Evolutionary conservation across 805 yeast genomes (phyloP).

Genomic region (Saccharomycopsis lassenensis): DNA sequence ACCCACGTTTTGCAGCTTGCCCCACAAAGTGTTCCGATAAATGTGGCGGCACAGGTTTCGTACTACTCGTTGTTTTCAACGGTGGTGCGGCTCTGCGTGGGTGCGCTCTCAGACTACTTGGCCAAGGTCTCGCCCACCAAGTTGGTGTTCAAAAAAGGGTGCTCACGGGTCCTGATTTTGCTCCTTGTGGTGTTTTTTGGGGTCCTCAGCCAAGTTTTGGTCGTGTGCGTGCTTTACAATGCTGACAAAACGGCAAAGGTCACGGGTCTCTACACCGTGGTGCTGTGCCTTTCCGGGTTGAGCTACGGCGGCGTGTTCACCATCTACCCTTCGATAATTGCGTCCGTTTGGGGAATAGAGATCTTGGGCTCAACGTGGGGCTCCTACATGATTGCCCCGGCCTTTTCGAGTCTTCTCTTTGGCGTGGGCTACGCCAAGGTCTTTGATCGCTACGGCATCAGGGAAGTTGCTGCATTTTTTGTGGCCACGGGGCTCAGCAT

Average conservation of each 20-base stretch:
- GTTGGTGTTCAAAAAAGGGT: constrained; percentile 14
- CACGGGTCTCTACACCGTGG: constrained; percentile 18
- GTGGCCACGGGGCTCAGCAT: constrained; percentile 10
- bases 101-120: constrained; percentile 56
- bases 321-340: constrained; percentile 71
- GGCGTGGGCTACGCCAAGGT: constrained; percentile 60
- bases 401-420: constrained; percentile 60
- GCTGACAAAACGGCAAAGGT: constrained; percentile 18
- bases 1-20: constrained; percentile 8
- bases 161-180: constrained; percentile 26
- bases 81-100: constrained; percentile 51
- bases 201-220: constrained; percentile 26
- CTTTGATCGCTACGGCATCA: constrained; percentile 36
- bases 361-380: constrained; percentile 93
- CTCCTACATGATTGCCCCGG: constrained; percentile 78
- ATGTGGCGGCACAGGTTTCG: constrained; percentile 37
- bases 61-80: constrained; percentile 62
- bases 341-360: constrained; percentile 80
- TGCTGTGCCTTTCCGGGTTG: constrained; percentile 46
- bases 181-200: constrained; percentile 27
- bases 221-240: constrained; percentile 1
- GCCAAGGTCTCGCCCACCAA: constrained; percentile 20
- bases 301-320: constrained; percentile 82
- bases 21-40: not conserved
- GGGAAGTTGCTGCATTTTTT: constrained; percentile 4